These are phyloP conservation scores for Punica granatum DNA, from an alignment of 345 rosid species.

Conservation along the genomic window DNA sequence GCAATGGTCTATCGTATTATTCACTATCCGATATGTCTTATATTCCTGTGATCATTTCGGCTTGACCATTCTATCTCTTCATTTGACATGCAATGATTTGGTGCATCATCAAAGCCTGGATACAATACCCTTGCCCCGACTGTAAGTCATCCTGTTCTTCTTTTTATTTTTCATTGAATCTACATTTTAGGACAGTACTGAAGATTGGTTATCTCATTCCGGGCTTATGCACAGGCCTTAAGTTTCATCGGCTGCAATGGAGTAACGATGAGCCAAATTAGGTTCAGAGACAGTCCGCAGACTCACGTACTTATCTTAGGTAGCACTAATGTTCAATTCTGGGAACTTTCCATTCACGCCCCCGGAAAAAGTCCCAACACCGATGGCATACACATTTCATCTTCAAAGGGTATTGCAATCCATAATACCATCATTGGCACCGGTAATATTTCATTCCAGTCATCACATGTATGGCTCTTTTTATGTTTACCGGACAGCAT, in stretches of 20 bases:
- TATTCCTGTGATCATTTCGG: neutral
- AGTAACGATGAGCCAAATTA: neutral
- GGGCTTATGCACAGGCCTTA: constrained; percentile 1
- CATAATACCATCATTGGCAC: constrained; percentile 9
- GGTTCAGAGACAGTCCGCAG: constrained; percentile 11
- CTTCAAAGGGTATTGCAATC: constrained; percentile 7
- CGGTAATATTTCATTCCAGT: neutral
- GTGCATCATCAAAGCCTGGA: neutral
- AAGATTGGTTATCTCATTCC: neutral
- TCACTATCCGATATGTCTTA: neutral
- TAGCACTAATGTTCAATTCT: neutral
- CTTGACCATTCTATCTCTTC: neutral
- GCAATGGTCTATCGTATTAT: neutral
- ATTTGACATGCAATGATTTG: neutral
- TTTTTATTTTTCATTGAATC: neutral
- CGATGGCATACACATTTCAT: constrained; percentile 32
- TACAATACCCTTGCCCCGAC: neutral
- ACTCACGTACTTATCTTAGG: neutral
- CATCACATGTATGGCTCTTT: neutral
- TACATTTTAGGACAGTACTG: neutral
- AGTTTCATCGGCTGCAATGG: neutral
- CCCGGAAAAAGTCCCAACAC: constrained; percentile 38
- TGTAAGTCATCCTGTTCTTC: neutral
- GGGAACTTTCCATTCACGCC: constrained; percentile 1
- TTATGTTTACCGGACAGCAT: too few species aligned